Base-by-base conservation (phyloP, 768 basidiomycete genomes). In the Xerocomus brunneocitrinus region DNA sequence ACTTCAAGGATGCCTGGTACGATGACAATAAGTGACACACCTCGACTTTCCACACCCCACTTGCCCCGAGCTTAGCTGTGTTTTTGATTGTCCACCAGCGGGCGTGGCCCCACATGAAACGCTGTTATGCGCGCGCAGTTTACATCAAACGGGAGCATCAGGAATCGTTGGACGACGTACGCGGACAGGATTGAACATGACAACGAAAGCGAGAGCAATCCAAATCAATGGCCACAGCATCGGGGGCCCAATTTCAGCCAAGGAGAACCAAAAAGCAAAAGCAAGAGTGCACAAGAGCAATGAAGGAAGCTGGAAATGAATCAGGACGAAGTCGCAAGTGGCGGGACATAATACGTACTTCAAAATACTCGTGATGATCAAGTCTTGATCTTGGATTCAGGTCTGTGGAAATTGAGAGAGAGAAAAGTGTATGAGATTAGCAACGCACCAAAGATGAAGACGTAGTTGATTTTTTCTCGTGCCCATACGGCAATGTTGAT, bases 191-290 rank as follows among this genome's bases (percentile, higher is more conserved):
- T 94, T 82, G 50, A 93, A 66, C 62, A 94, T 68, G 43, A 90
- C 60, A 12, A 81, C 56, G 5, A 75, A 61, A 3, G 79, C 69
- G 49, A 91, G 76, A 0, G 76, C 78, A 7, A 98, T 74, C 92
- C 94, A 99, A 2, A 87, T 74, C 10, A 90, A 68, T 0, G 89
- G 89, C 85, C 89, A 98, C 2, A 82, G 69, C 5, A 82, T 83
- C 0, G 95, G 89, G 2, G 76, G 72, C 13, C 86, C 89, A 22
- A 91, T 73, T 36, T 76, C 77, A 39, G 78, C 65, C 65, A 94
- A 91, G 0, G 94, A 89, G 41, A 97, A 74, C 84, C 85, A 93
- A 66, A 93, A 93, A 27, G 87, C 82, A 55, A 87, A 87, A 49
- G 79, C 82, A 5, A 98, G 77, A 1, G 83, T 76, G 22, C 82